These are phyloP conservation scores for Lojkania enalia DNA, from an alignment of 2,329 filamentous ascomycete genomes.

Conservation along the genomic window DNA sequence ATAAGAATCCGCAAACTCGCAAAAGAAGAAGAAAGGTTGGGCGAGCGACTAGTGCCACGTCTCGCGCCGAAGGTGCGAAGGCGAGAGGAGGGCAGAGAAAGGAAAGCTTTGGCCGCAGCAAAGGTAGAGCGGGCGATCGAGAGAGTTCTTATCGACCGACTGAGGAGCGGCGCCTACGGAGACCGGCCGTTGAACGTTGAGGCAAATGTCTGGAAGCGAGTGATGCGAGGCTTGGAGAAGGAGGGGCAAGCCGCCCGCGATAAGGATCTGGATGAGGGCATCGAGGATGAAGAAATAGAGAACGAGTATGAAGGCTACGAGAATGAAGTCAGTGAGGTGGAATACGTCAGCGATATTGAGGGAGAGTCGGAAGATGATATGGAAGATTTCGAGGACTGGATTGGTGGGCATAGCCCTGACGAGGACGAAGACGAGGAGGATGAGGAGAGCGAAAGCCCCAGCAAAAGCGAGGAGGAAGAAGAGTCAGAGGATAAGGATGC, in stretches of 20 bases:
- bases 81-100: conserved; percentile 53
- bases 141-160: conserved; percentile 85
- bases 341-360: conserved; percentile 91
- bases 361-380: conserved; percentile 71
- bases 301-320: conserved; percentile 67
- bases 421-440: conserved; percentile 56
- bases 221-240: conserved; percentile 85
- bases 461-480: conserved; percentile 54
- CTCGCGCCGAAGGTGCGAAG: conserved; percentile 82
- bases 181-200: conserved; percentile 94
- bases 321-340: conserved; percentile 74
- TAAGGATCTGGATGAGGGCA: conserved; percentile 84
- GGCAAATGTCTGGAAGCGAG: conserved; percentile 95
- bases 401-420: conserved; percentile 69
- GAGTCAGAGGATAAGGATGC: conserved; percentile 60
- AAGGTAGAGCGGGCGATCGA: conserved; percentile 97
- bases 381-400: conserved; percentile 83
- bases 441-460: conserved; percentile 63
- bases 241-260: conserved; percentile 81
- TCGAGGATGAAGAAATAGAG: conserved; percentile 71
- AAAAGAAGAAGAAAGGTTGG: conserved; percentile 85
- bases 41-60: conserved; percentile 85
- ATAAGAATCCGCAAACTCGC: conserved; percentile 77
- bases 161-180: conserved; percentile 91
- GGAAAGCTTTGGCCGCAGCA: conserved; percentile 62